Evolutionary conservation across 495 filamentous ascomycete species (phyloP).

Genomic region (Aspergillus olivimuriae): DNA sequence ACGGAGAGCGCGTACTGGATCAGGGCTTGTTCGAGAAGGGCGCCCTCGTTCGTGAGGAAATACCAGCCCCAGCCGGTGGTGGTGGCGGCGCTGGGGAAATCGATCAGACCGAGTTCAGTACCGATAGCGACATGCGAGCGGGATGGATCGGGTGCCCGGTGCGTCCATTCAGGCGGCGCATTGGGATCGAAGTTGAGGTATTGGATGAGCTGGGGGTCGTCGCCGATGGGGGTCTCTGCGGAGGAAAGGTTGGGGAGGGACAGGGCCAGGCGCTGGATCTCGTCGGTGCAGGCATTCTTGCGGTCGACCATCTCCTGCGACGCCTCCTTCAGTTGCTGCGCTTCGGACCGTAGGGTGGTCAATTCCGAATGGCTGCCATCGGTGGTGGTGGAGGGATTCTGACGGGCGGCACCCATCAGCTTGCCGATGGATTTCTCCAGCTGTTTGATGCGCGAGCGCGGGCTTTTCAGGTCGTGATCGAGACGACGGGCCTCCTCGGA

Average conservation of each 20-base stretch:
- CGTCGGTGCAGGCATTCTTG: slow-evolving; percentile 51
- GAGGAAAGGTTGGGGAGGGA: slow-evolving; percentile 84
- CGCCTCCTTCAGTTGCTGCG: slow-evolving; percentile 59
- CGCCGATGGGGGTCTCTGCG: slow-evolving; percentile 64
- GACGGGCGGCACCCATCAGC: slow-evolving; percentile 22
- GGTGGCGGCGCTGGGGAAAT: slow-evolving; percentile 72
- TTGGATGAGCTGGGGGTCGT: slow-evolving; percentile 49
- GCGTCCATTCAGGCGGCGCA: slow-evolving; percentile 37
- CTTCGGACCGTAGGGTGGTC: slow-evolving; percentile 49
- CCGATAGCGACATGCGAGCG: slow-evolving; percentile 82
- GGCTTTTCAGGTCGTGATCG: slow-evolving; percentile 31
- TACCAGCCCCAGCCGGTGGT: slow-evolving; percentile 97
- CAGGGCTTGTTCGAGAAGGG: slow-evolving; percentile 86
- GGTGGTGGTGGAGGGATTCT: slow-evolving; percentile 9
- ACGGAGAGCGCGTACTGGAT: slow-evolving; percentile 74
- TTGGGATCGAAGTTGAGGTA: slow-evolving; percentile 74
- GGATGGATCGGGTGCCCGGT: slow-evolving; percentile 43
- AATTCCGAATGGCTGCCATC: slow-evolving; percentile 15
- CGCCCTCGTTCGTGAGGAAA: slow-evolving; percentile 81
- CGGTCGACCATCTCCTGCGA: slow-evolving; percentile 53
- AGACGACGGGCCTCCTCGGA: slow-evolving; percentile 57
- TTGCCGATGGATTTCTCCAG: slow-evolving; percentile 37
- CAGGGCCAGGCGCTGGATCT: slow-evolving; percentile 69
- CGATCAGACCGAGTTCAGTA: slow-evolving; percentile 67
- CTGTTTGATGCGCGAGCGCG: slow-evolving; percentile 34